Conservation (phyloP, 2,329 filamentous ascomycete genomes). For the Clonostachys chloroleuca region DNA sequence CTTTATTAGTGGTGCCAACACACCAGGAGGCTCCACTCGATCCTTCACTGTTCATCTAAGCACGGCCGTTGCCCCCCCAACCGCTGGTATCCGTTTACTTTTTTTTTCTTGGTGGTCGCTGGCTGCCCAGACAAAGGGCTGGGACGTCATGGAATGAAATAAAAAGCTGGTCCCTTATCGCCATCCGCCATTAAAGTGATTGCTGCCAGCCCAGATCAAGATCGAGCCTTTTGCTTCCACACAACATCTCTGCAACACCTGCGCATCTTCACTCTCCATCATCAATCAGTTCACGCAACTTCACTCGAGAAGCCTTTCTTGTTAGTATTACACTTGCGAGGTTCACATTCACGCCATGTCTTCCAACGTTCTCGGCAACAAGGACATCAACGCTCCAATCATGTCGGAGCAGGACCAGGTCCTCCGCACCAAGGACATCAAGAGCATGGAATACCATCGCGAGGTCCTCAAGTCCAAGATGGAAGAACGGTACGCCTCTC, state of each 20-base stretch:
- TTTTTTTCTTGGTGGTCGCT: background rate
- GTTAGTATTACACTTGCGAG: slow-evolving; percentile 22
- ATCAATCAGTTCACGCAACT: no score
- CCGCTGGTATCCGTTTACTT: background rate
- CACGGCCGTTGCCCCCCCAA: background rate
- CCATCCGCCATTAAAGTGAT: background rate
- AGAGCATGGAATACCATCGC: slow-evolving; percentile 75
- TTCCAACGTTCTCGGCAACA: slow-evolving; percentile 54
- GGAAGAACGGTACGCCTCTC: slow-evolving; percentile 55
- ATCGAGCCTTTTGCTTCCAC: background rate
- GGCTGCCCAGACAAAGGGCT: background rate
- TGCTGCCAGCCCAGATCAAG: background rate
- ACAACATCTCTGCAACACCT: background rate
- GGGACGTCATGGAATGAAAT: background rate
- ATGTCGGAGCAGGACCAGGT: slow-evolving; percentile 15
- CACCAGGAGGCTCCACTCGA: background rate
- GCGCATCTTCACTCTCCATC: no score
- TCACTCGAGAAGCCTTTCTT: background rate
- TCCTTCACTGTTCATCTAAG: no score
- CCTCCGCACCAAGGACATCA: slow-evolving; percentile 39
- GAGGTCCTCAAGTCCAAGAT: slow-evolving; percentile 71
- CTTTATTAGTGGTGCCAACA: slow-evolving; percentile 1
- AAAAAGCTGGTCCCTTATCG: no score
- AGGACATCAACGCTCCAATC: slow-evolving; percentile 60
- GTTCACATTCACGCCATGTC: slow-evolving; percentile 36